Conservation (phyloP, 2,329 filamentous ascomycete genomes). For the Ramularia collo-cygni region DNA sequence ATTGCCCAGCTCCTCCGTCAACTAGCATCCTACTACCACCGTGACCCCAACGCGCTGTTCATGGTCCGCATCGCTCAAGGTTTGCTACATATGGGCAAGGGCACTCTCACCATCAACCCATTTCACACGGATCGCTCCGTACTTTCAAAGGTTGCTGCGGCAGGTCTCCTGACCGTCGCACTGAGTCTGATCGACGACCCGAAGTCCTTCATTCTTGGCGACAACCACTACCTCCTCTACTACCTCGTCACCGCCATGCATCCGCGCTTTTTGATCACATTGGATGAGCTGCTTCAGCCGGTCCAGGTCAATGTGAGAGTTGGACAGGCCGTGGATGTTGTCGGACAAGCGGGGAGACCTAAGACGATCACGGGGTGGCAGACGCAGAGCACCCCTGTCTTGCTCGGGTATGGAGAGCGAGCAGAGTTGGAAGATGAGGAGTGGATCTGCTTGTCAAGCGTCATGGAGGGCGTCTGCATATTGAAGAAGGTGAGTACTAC, state of each 20-base stretch:
- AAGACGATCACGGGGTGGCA: constrained; percentile 99
- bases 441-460: constrained; percentile 87
- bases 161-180: constrained; percentile 81
- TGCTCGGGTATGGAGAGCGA: constrained; percentile 89
- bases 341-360: constrained; percentile 90
- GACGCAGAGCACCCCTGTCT: constrained; percentile 96
- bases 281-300: constrained; percentile 90
- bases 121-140: constrained; percentile 99
- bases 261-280: constrained; percentile 89
- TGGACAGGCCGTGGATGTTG: constrained; percentile 95
- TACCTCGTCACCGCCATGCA: constrained; percentile 96
- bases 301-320: constrained; percentile 94
- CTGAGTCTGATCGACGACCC: constrained; percentile 85
- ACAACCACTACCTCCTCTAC: constrained; percentile 90
- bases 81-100: constrained; percentile 98
- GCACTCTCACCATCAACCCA: constrained; percentile 90
- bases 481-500: constrained; percentile 75
- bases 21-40: constrained; percentile 95
- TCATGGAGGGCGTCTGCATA: constrained; percentile 89
- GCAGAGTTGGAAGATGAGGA: constrained; percentile 97
- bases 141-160: constrained; percentile 81
- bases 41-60: constrained; percentile 91
- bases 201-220: constrained; percentile 69
- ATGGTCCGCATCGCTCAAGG: constrained; percentile 99
- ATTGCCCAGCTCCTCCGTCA: constrained; percentile 90